Evolutionary conservation across 1,284 basidiomycete genomes (phyloP), one percentile per base, ranked within the genome.

Genomic region (Binderoboletus segoi): DNA sequence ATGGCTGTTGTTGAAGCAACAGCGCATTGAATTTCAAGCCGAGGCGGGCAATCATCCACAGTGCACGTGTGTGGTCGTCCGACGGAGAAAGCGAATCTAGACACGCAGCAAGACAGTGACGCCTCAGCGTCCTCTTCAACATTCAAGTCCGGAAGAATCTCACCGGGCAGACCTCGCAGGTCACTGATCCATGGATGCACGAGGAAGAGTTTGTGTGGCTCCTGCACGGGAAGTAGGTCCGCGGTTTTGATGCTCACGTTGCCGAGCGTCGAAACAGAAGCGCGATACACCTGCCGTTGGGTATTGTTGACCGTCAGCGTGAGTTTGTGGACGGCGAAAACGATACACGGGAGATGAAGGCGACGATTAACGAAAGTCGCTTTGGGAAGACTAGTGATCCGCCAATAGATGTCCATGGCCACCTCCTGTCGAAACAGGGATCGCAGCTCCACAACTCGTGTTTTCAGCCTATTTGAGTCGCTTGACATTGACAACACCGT

Each of bases 171-270:
- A 28, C 32, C 20, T 6, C 23, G 23, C 21, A 53, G 38, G 26
- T 55, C 20, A 21, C 4, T 12, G 28, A 58, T 59, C 57, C 57
- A 58, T 8, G 56, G 49, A 32, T 58, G 50, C 4, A 47, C 57
- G 4, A 54, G 38, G 20, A 58, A 12, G 2, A 60, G 16, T 16
- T 16, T 32, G 8, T 11, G 23, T 7, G 40, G 40, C 15, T 58
- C 58, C 12, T 18, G 21, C 41, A 35, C 8, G 2, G 30, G 30
- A 43, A 48, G 40, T 20, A 2, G 8, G 20, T 44, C 23, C 5
- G 26, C 23, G 18, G 58, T 61, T 8, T 1, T 33, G 26, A 60
- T 44, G 10, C 4, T 10, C 18, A 60, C 45, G 4, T 46, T 52
- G 10, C 51, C 46, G 12, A 60, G 37, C 11, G 32, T 8, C 11